phyloP scores from a whole-genome alignment of 2,329 filamentous ascomycete genomes.

The Fusarium armeniacum region DNA sequence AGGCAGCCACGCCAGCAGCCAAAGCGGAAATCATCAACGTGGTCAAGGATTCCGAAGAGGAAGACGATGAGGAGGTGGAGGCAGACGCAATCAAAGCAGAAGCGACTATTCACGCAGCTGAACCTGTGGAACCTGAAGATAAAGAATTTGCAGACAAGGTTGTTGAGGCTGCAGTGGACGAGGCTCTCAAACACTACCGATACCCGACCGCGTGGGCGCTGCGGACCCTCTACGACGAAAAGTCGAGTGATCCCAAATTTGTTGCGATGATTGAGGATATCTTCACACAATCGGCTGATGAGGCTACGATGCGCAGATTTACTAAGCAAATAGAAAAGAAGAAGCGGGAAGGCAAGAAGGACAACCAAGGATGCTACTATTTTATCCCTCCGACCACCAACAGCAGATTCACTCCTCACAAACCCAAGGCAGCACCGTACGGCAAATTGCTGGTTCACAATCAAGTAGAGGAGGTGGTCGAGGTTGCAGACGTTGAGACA shows the following conservation, averaged over 20 bases:
- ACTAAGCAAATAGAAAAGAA: conserved; percentile 64
- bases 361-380: conserved; percentile 66
- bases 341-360: conserved; percentile 70
- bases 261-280: conserved; percentile 70
- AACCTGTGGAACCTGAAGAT: conserved; percentile 51
- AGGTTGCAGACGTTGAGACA: conserved; percentile 25
- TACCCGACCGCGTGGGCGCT: conserved; percentile 75
- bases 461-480: conserved; percentile 38
- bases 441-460: conserved; percentile 60
- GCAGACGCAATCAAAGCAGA: conserved; percentile 30
- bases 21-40: conserved; percentile 14
- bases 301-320: conserved; percentile 66
- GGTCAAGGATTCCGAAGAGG: conserved; percentile 28
- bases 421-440: conserved; percentile 66
- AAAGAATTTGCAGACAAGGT: conserved; percentile 65
- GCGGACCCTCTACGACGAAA: conserved; percentile 71
- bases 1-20: conserved; percentile 15
- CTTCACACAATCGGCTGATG: conserved; percentile 69
- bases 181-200: conserved; percentile 68
- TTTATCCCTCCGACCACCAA: conserved; percentile 65
- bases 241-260: conserved; percentile 64
- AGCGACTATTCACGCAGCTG: conserved; percentile 38
- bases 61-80: conserved; percentile 30
- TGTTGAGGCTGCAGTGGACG: conserved; percentile 70
- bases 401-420: conserved; percentile 59